Percentiles rank a stretch among this genome's conserved stretches.
These are phyloP conservation scores for Aspergillus bombycis DNA, from an alignment of 2,329 filamentous ascomycete genomes.

Conservation along the genomic window DNA sequence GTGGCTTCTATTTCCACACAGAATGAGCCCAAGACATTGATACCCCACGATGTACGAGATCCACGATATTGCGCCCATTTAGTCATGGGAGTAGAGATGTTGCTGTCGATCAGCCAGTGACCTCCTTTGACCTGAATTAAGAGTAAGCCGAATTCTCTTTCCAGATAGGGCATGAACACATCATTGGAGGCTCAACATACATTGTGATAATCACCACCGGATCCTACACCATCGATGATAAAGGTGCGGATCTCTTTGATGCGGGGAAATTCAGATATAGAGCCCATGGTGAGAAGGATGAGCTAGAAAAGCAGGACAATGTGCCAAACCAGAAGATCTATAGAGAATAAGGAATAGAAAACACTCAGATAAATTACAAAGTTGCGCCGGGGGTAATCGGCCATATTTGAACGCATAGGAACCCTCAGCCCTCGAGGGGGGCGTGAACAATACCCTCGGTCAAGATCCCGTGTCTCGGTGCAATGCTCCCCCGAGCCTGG, in stretches of 20 bases:
- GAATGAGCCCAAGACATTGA: slow-evolving; percentile 93
- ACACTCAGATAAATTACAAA: slow-evolving; percentile 15
- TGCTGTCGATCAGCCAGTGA: slow-evolving; percentile 83
- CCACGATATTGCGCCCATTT: slow-evolving; percentile 85
- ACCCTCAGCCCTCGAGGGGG: slow-evolving; percentile 8
- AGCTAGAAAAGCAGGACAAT: slow-evolving; percentile 1
- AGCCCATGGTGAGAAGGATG: slow-evolving; percentile 33
- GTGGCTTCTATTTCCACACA: slow-evolving; percentile 85
- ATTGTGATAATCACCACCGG: slow-evolving; percentile 75
- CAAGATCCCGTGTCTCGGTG: slow-evolving; percentile 27
- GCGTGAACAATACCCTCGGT: slow-evolving; percentile 13
- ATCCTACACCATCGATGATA: slow-evolving; percentile 51
- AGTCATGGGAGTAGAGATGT: slow-evolving; percentile 91
- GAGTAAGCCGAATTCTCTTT: slow-evolving; percentile 4
- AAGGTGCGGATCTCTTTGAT: slow-evolving; percentile 52
- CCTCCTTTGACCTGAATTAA: slow-evolving; percentile 48
- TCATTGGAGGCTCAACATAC: slow-evolving; percentile 56
- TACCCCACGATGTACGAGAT: slow-evolving; percentile 90
- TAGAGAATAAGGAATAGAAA: slow-evolving; percentile 12
- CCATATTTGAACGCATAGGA: slow-evolving; percentile 24
- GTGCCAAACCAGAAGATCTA: slow-evolving; percentile 9
- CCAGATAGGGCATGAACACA: not conserved
- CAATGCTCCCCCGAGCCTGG: slow-evolving; percentile 32
- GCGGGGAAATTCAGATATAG: slow-evolving; percentile 41
- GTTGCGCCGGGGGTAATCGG: slow-evolving; percentile 10